Percentiles rank a stretch among this genome's conserved stretches.
Evolutionary conservation across 1,139 yeast genomes (phyloP).

Genomic region (Candida labiduridarum): DNA sequence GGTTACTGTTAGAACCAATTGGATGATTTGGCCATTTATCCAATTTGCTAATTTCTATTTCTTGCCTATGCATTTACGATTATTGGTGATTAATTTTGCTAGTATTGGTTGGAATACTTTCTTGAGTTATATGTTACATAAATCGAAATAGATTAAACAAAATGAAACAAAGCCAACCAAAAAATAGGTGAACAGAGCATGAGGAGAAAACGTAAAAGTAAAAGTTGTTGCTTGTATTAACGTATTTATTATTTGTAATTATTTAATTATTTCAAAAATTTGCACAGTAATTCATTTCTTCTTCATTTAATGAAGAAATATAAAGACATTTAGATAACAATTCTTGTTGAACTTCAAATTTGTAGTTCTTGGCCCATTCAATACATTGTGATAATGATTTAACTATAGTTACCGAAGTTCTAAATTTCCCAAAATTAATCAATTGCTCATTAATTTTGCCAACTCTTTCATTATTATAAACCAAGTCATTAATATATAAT

Average conservation of each 20-base stretch:
- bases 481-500: constrained; percentile 78
- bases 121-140: constrained; percentile 46
- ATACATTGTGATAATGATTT: constrained; percentile 79
- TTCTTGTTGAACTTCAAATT: constrained; percentile 52
- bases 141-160: neutral
- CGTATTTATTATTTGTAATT: neutral
- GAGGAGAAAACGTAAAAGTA: no score
- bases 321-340: constrained; percentile 81
- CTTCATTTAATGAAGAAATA: constrained; percentile 73
- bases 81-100: constrained; percentile 67
- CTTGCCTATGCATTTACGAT: constrained; percentile 68
- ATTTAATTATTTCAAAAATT: constrained; percentile 1
- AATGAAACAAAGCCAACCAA: neutral
- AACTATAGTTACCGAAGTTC: constrained; percentile 76
- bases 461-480: constrained; percentile 75
- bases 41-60: constrained; percentile 70
- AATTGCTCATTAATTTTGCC: constrained; percentile 39
- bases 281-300: constrained; percentile 60
- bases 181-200: no score
- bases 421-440: constrained; percentile 77
- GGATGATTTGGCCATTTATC: constrained; percentile 86
- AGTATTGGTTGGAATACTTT: constrained; percentile 86
- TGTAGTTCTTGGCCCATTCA: constrained; percentile 79
- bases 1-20: constrained; percentile 65
- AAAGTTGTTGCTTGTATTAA: no score